Percentiles rank a stretch among this genome's conserved stretches.
These are phyloP conservation scores for Diplodia sapinea DNA, from an alignment of 2,329 filamentous ascomycete species.

Conservation along the genomic window DNA sequence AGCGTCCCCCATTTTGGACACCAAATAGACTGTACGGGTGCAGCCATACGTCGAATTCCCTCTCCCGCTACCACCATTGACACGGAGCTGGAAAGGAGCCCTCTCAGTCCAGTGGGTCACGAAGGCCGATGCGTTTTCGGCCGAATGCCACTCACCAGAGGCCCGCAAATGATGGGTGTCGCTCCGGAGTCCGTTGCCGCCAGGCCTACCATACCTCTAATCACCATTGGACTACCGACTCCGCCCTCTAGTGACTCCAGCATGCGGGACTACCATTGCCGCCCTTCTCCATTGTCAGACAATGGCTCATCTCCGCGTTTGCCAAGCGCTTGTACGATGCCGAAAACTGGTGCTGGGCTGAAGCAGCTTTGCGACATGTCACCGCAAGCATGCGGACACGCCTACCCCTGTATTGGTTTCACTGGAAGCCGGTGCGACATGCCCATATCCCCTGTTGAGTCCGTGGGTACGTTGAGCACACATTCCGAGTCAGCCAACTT, in stretches of 20 bases:
- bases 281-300: neutral
- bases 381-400: neutral
- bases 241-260: neutral
- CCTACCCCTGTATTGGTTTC: neutral
- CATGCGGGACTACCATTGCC: neutral
- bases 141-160: neutral
- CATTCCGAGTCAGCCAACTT: neutral
- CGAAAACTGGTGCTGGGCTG: neutral
- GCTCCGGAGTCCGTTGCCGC: neutral
- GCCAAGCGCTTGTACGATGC: no score
- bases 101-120: neutral
- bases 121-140: neutral
- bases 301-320: neutral
- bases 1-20: neutral
- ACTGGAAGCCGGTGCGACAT: neutral
- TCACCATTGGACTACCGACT: neutral
- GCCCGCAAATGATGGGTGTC: neutral
- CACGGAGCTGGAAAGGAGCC: neutral
- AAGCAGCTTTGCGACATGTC: conserved; percentile 5
- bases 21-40: neutral
- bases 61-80: neutral
- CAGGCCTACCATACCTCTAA: neutral
- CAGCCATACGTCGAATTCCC: neutral
- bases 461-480: neutral
- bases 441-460: neutral